Percentiles rank a stretch among this genome's conserved stretches.
Conservation (phyloP, 345 rosid genomes). For the Pistacia integerrima region DNA sequence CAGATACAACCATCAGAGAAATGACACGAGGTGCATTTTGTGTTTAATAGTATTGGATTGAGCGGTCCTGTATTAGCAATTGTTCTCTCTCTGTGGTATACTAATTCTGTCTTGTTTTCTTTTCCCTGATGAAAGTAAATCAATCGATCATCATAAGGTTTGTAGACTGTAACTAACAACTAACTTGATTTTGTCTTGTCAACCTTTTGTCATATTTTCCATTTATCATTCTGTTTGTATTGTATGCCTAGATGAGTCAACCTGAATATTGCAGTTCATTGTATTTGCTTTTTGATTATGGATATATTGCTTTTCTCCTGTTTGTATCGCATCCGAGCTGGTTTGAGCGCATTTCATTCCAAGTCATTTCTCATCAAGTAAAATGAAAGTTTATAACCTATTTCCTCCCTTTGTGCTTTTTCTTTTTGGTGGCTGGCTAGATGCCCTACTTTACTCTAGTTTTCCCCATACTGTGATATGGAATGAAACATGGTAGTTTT, state of each 20-base stretch:
- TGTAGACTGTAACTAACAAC: conserved; percentile 25
- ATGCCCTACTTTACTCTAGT: neutral
- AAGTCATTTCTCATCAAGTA: neutral
- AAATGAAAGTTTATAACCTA: neutral
- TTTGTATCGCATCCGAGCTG: neutral
- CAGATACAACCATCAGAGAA: conserved; percentile 96
- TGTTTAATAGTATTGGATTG: conserved; percentile 17
- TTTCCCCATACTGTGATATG: neutral
- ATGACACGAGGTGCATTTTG: conserved; percentile 79
- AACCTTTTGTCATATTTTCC: neutral
- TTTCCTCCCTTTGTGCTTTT: neutral
- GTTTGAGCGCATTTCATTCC: neutral
- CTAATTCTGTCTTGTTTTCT: neutral
- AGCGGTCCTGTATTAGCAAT: neutral
- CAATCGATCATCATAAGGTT: conserved; percentile 99
- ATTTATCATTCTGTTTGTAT: neutral
- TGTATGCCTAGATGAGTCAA: neutral
- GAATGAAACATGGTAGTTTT: neutral
- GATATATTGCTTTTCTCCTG: neutral
- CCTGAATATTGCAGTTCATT: neutral
- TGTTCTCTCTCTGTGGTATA: too few relatives aligned
- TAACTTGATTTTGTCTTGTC: conserved; percentile 1
- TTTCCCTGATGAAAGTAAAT: conserved; percentile 88
- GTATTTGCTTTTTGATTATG: neutral
- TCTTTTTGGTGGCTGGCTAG: neutral